Conservation (phyloP, 192 early-diverging fungal species). For the Gonapodya prolifera region DNA sequence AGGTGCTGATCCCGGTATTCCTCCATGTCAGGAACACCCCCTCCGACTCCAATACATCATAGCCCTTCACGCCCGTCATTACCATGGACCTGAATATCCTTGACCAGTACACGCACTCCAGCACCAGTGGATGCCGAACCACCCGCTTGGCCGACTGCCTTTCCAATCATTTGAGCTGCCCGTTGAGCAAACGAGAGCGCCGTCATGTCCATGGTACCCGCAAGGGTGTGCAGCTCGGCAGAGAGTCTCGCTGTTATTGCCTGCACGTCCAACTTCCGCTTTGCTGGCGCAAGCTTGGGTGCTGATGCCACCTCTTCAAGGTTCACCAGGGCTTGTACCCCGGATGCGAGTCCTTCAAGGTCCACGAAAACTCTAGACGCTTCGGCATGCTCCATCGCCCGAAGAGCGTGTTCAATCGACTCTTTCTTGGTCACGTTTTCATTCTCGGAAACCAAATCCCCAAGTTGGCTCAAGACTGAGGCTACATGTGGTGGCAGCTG, state of each 20-base stretch:
- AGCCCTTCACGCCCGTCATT: not conserved
- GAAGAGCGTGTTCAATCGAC: not conserved
- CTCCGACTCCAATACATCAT: not conserved
- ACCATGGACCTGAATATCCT: not conserved
- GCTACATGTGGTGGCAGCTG: not conserved
- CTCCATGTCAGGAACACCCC: not conserved
- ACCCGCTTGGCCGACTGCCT: not conserved
- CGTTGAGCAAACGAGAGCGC: not conserved
- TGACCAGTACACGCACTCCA: not conserved
- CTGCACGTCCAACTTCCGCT: not conserved
- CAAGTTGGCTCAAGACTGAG: not conserved
- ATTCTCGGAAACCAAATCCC: not conserved
- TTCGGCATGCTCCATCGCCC: not conserved
- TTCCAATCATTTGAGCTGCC: not conserved
- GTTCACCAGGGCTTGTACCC: not conserved
- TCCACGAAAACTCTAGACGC: not conserved
- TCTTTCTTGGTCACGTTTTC: not conserved
- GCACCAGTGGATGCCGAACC: not conserved
- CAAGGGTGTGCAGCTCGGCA: not conserved
- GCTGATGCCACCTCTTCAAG: not conserved
- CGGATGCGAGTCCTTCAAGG: not conserved
- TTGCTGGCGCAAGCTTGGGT: not conserved
- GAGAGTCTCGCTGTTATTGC: not conserved
- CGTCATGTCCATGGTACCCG: not conserved
- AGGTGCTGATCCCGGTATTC: not conserved